Evolutionary conservation across 805 yeast species (phyloP).

Genomic region (Ogataea paraovalis): DNA sequence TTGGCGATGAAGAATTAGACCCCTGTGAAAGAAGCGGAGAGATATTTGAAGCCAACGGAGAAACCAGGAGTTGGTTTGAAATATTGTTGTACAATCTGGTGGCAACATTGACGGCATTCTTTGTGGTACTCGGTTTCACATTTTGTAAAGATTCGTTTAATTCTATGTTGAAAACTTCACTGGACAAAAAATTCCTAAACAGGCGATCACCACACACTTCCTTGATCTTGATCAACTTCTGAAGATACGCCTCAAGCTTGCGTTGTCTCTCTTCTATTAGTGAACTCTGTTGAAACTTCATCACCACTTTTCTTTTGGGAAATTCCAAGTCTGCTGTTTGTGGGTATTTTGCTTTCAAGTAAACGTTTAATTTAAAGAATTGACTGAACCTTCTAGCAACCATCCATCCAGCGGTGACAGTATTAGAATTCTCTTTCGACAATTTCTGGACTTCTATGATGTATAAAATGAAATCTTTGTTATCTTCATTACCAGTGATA

Average conservation of each 20-base stretch:
- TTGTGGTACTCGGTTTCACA: constrained; percentile 10
- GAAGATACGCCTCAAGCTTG: constrained; percentile 60
- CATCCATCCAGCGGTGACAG: constrained; percentile 73
- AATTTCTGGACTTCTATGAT: constrained; percentile 69
- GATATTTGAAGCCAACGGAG: constrained; percentile 3
- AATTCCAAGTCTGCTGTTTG: constrained; percentile 45
- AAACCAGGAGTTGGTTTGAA: constrained; percentile 21
- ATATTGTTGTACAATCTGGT: constrained; percentile 31
- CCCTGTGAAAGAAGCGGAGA: background rate
- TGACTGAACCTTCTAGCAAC: constrained; percentile 89
- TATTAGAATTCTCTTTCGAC: constrained; percentile 25
- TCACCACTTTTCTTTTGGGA: constrained; percentile 62
- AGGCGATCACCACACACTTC: constrained; percentile 70
- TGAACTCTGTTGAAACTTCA: constrained; percentile 64
- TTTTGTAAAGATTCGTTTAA: constrained; percentile 10
- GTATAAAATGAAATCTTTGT: constrained; percentile 63
- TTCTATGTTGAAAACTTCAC: constrained; percentile 49
- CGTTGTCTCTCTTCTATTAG: constrained; percentile 60
- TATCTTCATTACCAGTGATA: constrained; percentile 53
- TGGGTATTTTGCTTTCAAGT: constrained; percentile 51
- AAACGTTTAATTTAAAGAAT: constrained; percentile 66
- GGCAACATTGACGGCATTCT: constrained; percentile 23
- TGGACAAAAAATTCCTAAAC: constrained; percentile 73
- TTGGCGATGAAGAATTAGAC: background rate
- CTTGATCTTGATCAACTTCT: constrained; percentile 52